These are phyloP conservation scores for Kwoniella sp. DNA, from an alignment of 768 basidiomycete genomes.

Conservation along the genomic window DNA sequence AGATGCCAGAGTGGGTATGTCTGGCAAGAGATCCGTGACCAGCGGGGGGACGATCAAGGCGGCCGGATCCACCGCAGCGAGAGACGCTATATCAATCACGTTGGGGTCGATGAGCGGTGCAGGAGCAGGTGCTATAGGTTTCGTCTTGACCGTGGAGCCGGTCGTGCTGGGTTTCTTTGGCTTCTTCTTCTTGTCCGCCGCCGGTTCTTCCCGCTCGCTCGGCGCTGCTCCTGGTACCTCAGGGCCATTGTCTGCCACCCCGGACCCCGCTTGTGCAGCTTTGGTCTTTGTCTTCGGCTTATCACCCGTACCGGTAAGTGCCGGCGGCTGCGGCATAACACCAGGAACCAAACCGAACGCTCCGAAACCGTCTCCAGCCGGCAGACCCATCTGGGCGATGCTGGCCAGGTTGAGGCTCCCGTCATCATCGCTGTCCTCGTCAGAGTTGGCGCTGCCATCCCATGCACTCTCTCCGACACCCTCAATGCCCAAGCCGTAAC, in stretches of 20 bases:
- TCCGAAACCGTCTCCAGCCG: too few species aligned
- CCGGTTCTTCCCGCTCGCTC: conserved; percentile 19
- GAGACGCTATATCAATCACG: too few species aligned
- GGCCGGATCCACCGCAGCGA: too few species aligned
- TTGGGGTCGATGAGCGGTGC: neutral
- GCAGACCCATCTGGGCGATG: too few species aligned
- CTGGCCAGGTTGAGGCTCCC: too few species aligned
- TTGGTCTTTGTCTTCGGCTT: too few species aligned
- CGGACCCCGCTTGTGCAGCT: too few species aligned
- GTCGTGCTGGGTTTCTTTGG: neutral
- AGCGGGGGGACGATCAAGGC: too few species aligned
- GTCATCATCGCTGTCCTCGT: conserved; percentile 16
- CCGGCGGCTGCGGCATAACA: too few species aligned
- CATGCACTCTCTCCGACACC: conserved; percentile 17
- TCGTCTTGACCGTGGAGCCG: neutral
- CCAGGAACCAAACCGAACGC: neutral
- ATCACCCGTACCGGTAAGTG: too few species aligned
- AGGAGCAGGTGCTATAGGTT: conserved; percentile 10
- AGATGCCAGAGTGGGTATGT: too few species aligned
- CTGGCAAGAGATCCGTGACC: too few species aligned
- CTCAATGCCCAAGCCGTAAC: conserved; percentile 30
- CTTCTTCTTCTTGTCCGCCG: conserved; percentile 14
- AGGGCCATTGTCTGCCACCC: conserved; percentile 6
- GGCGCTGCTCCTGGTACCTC: conserved; percentile 14
- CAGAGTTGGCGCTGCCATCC: conserved; percentile 17